phyloP scores from a whole-genome alignment of 306 rosid species.

The Fragaria nilgerrensis region DNA sequence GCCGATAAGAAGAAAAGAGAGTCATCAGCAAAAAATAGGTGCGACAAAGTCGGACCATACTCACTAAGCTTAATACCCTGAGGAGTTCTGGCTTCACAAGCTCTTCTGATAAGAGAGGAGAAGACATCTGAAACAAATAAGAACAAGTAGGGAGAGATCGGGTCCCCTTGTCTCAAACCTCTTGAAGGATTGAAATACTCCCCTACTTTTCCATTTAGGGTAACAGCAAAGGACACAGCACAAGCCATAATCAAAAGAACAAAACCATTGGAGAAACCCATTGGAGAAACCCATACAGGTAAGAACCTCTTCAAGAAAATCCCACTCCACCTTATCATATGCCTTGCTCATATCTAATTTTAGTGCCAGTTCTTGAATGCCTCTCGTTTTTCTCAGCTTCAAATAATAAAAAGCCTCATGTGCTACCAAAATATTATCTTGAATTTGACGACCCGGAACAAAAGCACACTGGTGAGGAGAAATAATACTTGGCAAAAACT shows the following conservation, averaged over 20 bases:
- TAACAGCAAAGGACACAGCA: not conserved
- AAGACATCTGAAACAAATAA: not conserved
- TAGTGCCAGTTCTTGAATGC: too few species aligned
- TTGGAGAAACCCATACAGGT: accelerated
- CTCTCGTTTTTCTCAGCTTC: too few species aligned
- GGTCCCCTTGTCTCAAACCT: not conserved
- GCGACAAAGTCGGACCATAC: not conserved
- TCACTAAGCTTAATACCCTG: not conserved
- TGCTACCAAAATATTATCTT: too few species aligned
- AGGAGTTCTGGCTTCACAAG: not conserved
- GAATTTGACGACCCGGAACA: too few species aligned
- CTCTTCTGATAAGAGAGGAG: not conserved
- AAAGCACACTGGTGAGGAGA: too few species aligned
- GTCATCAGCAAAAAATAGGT: not conserved
- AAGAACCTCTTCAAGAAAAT: not conserved
- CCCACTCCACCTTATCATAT: not conserved
- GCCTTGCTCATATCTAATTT: too few species aligned
- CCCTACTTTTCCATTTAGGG: not conserved
- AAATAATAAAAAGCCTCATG: too few species aligned
- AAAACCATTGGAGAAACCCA: too few species aligned
- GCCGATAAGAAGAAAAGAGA: too few species aligned
- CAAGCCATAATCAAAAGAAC: not conserved
- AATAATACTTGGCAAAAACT: too few species aligned
- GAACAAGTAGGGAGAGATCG: not conserved
- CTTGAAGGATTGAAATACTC: not conserved